Evolutionary conservation across 2,329 filamentous ascomycete species (phyloP), one percentile per base, ranked within the genome.

Genomic region (Fusarium odoratissimum): DNA sequence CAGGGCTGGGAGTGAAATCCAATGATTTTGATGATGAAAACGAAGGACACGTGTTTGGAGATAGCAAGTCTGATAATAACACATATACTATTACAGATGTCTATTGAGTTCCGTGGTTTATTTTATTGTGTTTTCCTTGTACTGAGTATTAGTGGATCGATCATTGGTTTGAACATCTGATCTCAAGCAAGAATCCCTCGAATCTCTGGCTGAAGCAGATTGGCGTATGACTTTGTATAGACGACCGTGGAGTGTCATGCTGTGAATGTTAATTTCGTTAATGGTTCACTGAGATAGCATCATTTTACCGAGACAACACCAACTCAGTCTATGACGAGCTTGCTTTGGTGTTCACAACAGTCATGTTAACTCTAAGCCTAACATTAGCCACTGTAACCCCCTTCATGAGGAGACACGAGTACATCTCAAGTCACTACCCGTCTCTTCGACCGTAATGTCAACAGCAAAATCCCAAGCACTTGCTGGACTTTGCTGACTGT

Each of bases 341-440:
- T 38, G 10, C 33, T 52, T n/a, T 73, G 25, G 44, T 63, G 48
- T 72, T 60, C 56, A 48, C 55, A 44, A 66, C 49, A 48, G 46
- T 51, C 49, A 35, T 68, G 49, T 64, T 61, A 38, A 35, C 66
- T 71, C 66, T 68, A 64, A 73, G 38, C 62, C 41, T 60, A 42
- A 52, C 54, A 41, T 58, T 30, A 37, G 33, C 38, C 55, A 48
- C 44, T 42, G 33, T 54, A 55, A 62, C 54, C 35, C 62, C 28
- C 23, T 46, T 49, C 28, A 52, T 52, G 59, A 60, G 57, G 41
- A 62, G 49, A 65, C 55, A 60, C 44, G 46, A 30, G 45, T n/a
- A 51, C 46, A 52, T 49, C 49, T 60, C 37, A 60, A 37, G 44
- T 59, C 56, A 45, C 40, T 52, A 33, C 52, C 61, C 55, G 40